Conservation (phyloP, 768 basidiomycete species). For the Chalciporus piperatus region DNA sequence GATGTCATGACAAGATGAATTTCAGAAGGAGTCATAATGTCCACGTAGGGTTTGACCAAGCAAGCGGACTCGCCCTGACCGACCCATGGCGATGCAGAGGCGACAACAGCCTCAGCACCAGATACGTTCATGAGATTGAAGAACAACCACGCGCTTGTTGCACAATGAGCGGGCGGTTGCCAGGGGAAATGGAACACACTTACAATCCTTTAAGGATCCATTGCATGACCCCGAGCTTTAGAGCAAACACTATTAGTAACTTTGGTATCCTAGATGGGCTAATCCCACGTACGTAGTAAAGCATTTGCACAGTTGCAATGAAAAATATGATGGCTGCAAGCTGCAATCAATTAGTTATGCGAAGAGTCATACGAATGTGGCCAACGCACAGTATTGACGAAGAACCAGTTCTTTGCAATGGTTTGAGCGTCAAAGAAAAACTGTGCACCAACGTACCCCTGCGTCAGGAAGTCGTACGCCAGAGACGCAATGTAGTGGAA, state of each 20-base stretch:
- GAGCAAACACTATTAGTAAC: neutral
- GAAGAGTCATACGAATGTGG: conserved; percentile 6
- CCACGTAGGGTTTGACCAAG: conserved; percentile 79
- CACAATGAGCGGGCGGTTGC: neutral
- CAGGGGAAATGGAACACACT: conserved; percentile 21
- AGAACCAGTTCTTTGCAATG: conserved; percentile 75
- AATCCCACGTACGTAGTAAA: conserved; percentile 59
- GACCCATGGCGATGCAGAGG: conserved; percentile 90
- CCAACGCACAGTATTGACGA: conserved; percentile 65
- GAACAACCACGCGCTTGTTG: conserved; percentile 81
- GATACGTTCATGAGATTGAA: conserved; percentile 89
- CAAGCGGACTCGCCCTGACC: conserved; percentile 90
- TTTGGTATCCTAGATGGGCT: neutral
- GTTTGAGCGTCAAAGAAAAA: conserved; percentile 82
- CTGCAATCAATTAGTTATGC: conserved; percentile 32
- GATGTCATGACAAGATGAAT: conserved; percentile 88
- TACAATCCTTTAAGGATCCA: conserved; percentile 88
- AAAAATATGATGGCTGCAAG: conserved; percentile 88
- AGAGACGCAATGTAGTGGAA: conserved; percentile 82
- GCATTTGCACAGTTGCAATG: conserved; percentile 88
- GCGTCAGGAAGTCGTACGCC: conserved; percentile 73
- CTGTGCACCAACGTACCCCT: conserved; percentile 64
- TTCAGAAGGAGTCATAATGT: conserved; percentile 82
- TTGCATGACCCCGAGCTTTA: conserved; percentile 80
- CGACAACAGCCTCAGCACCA: conserved; percentile 93